phyloP scores from a whole-genome alignment of 305 asterid genomes.

The Plantago coronopus region DNA sequence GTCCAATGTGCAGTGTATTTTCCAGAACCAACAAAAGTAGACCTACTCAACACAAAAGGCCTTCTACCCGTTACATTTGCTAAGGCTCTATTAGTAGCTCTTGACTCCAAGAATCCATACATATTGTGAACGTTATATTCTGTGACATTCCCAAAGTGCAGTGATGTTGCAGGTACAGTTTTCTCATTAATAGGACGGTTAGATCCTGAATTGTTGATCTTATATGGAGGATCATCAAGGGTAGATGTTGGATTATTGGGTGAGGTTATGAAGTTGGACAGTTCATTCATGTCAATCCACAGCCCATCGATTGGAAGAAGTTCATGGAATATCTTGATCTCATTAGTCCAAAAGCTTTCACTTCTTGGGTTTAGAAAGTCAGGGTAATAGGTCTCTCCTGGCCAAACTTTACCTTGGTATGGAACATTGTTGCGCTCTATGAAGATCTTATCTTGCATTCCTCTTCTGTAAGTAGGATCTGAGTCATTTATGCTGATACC shows the following conservation, averaged over 20 bases:
- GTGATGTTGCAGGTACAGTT: conserved; percentile 58
- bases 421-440: conserved; percentile 66
- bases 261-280: conserved; percentile 60
- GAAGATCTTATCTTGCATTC: conserved; percentile 60
- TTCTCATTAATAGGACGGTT: conserved; percentile 37
- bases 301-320: conserved; percentile 69
- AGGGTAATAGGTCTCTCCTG: conserved; percentile 69
- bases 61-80: conserved; percentile 54
- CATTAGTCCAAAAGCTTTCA: conserved; percentile 56
- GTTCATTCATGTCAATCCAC: conserved; percentile 97
- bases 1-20: conserved; percentile 91
- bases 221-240: conserved; percentile 60
- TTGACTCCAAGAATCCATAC: conserved; percentile 70
- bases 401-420: conserved; percentile 84
- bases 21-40: conserved; percentile 88
- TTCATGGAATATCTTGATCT: conserved; percentile 54
- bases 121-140: conserved; percentile 79
- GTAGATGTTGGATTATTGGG: conserved; percentile 45
- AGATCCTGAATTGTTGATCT: conserved; percentile 35
- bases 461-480: conserved; percentile 62
- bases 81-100: conserved; percentile 59
- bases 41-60: conserved; percentile 76
- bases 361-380: conserved; percentile 65
- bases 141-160: conserved; percentile 49
- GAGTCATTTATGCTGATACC: conserved; percentile 62